Evolutionary conservation across 257 asterid species (phyloP), one percentile per base, ranked within the genome.

Genomic region (Sherardia arvensis): DNA sequence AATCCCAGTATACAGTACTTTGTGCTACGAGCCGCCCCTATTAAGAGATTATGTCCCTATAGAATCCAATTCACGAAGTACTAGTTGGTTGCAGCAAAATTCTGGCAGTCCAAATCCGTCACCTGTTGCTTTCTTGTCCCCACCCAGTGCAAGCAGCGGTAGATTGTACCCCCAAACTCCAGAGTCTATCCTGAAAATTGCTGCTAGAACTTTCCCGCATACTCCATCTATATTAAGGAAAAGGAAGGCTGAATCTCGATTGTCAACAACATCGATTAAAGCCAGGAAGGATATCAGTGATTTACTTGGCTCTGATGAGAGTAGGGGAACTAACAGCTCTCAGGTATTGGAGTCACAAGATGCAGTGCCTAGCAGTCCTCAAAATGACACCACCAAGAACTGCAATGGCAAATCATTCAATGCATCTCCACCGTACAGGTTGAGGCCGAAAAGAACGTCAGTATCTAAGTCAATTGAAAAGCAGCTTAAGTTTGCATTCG

Each of bases 221-320:
- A 90, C 99, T 53, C 99, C 99, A 23, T 90, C 99, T 70, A 93
- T 93, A 67, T 30, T 90, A 47, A 77, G 97, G 64, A 93, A 84
- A 79, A 87, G 96, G 66, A 93, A 80, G 71, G 59, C 73, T 12
- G 85, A 70, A 55, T 71, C 34, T 45, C 79, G 28, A 62, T 67
- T 54, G 5, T 66, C 66, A 20, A 34, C 62, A 17, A 74, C 78
- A 23, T 67, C 74, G 43, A 66, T 63, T 68, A 71, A 79, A 48
- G 57, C 65, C 61, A 70, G 61, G 69, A 71, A 43, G 25, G 59
- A 40, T 43, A 54, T 6, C 32, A 5, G 70, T 55, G 86, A 84
- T 74, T 66, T 76, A 67, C 27, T 68, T 61, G 70, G 74, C 23
- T 70, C 74, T 51, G 69, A 76, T 12, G 80, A 69, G 66, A 66